A percentile compares a stretch with the other conserved stretches of the same genome.
phyloP scores from a whole-genome alignment of 139 green algal genomes.

The Dunaliella primolecta region DNA sequence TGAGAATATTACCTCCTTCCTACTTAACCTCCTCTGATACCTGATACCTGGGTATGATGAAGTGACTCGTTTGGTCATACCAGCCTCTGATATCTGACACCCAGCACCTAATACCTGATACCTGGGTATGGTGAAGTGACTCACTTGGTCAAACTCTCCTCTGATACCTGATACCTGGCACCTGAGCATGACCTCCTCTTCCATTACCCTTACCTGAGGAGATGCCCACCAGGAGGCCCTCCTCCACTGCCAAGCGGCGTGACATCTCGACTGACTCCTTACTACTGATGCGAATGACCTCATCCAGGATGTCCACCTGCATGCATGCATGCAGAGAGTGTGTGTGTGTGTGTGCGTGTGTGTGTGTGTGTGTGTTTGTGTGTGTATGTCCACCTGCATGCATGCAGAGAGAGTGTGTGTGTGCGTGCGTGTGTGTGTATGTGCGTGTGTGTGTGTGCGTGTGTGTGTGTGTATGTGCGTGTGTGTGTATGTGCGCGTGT shows the following conservation, averaged over 20 bases:
- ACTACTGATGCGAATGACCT: constrained; percentile 56
- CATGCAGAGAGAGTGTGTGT: constrained; percentile 1
- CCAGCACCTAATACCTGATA: no score
- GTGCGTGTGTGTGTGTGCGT: constrained; percentile 14
- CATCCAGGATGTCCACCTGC: constrained; percentile 84
- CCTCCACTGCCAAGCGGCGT: constrained; percentile 80
- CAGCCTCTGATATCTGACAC: no score
- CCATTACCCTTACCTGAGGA: constrained; percentile 9
- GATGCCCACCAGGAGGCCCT: constrained; percentile 89
- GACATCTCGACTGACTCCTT: constrained; percentile 89
- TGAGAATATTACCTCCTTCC: no score
- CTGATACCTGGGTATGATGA: no score
- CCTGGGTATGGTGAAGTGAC: no score
- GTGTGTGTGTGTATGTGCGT: constrained; percentile 14
- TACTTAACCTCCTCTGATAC: no score
- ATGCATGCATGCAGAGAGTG: constrained; percentile 56
- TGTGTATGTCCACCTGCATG: background rate
- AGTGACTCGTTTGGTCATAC: no score
- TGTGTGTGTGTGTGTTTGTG: constrained; percentile 6
- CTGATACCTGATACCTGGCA: no score
- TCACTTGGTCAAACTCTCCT: no score
- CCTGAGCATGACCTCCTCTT: no score
- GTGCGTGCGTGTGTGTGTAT: constrained; percentile 14
- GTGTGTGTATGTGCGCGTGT: background rate
- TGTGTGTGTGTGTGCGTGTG: background rate